A percentile compares a stretch with the other conserved stretches of the same genome.
phyloP scores from a whole-genome alignment of 768 basidiomycete genomes.

The Sistotremastrum niveocremeum region DNA sequence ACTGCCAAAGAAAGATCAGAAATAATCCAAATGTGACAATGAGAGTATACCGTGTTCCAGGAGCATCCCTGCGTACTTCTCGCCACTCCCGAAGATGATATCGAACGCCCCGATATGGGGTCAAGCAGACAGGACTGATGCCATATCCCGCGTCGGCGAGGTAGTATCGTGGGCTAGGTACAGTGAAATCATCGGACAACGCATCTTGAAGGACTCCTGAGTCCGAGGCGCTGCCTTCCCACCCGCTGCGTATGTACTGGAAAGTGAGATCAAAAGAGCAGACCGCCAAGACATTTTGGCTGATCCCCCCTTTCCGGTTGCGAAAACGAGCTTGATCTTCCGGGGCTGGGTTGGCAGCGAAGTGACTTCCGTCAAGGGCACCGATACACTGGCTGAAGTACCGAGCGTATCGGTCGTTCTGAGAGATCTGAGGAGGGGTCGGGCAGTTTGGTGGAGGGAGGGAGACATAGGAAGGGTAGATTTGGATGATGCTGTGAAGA shows the following conservation, averaged over 20 bases:
- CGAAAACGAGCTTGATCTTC: slow-evolving; percentile 4
- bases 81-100: slow-evolving; percentile 15
- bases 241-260: slow-evolving; percentile 24
- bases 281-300: slow-evolving; percentile 25
- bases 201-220: slow-evolving; percentile 19
- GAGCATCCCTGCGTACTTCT: slow-evolving; percentile 7
- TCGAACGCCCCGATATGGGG: slow-evolving; percentile 5
- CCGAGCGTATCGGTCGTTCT: slow-evolving; percentile 15
- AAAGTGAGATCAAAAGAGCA: slow-evolving; percentile 23
- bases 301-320: slow-evolving; percentile 16
- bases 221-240: slow-evolving; percentile 28
- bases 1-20: neutral
- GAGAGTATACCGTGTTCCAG: neutral
- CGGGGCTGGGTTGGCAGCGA: slow-evolving; percentile 8
- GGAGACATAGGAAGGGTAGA: no score
- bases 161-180: slow-evolving; percentile 15
- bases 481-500: no score
- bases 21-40: neutral
- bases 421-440: slow-evolving; percentile 11
- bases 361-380: slow-evolving; percentile 16
- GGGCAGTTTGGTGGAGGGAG: no score
- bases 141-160: slow-evolving; percentile 6
- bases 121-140: neutral
- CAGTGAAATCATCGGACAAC: slow-evolving; percentile 13
- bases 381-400: slow-evolving; percentile 14